phyloP scores from a whole-genome alignment of 805 yeast species.

The Novakomyces olei region DNA sequence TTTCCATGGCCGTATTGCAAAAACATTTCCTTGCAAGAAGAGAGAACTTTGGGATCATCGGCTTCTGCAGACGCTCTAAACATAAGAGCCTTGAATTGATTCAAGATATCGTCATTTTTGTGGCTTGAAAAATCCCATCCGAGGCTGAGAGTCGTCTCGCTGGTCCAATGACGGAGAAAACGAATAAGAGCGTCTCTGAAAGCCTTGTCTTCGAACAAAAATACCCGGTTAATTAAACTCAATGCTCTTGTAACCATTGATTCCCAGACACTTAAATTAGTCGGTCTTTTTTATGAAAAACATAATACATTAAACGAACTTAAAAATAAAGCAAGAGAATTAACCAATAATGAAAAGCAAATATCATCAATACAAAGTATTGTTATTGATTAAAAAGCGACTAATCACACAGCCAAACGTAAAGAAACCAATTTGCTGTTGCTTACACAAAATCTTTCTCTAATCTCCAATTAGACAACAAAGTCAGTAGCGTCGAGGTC shows the following conservation, averaged over 20 bases:
- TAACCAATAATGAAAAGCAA: no score
- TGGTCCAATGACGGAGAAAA: constrained; percentile 32
- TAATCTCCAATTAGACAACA: constrained; percentile 28
- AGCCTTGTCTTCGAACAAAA: constrained; percentile 25
- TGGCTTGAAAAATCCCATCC: constrained; percentile 42
- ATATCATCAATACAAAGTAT: constrained; percentile 29
- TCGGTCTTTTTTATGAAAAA: no score
- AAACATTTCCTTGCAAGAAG: constrained; percentile 23
- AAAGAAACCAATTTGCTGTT: constrained; percentile 17
- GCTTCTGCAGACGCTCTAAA: constrained; percentile 16
- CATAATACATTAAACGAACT: no score
- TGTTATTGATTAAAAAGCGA: constrained; percentile 21
- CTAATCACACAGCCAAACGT: constrained; percentile 32
- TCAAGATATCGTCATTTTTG: constrained; percentile 31
- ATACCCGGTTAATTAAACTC: no score
- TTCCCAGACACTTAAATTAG: no score
- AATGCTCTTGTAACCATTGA: no score
- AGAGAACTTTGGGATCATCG: constrained; percentile 16
- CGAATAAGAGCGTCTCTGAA: constrained; percentile 20
- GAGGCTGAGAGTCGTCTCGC: constrained; percentile 28
- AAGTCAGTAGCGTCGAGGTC: constrained; percentile 27
- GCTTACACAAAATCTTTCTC: no score
- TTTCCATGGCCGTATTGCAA: constrained; percentile 37
- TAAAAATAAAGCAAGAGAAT: no score
- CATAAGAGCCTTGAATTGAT: constrained; percentile 44